Percentiles rank a stretch among this genome's conserved stretches.
Conservation (phyloP, 495 filamentous ascomycete species). For the Aspergillus ellipticus region DNA sequence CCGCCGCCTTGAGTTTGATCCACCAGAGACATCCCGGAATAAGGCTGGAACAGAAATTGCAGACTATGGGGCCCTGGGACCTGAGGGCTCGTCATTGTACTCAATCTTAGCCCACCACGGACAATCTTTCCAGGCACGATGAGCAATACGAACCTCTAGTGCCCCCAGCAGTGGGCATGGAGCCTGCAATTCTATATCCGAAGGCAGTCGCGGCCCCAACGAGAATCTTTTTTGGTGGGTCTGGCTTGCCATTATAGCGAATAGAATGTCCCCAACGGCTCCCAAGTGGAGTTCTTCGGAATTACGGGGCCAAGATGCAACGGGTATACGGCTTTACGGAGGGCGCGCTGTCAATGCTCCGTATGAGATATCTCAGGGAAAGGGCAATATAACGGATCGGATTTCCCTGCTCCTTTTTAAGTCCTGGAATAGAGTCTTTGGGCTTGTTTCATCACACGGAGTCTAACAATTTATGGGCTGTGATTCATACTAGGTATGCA, state of each 20-base stretch:
- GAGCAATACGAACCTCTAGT: not conserved
- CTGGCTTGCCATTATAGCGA: not conserved
- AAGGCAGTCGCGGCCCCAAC: not conserved
- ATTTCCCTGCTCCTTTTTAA: not conserved
- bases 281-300: not conserved
- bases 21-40: not conserved
- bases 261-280: not conserved
- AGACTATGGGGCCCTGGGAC: not conserved
- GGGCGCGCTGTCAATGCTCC: not conserved
- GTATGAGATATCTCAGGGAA: not conserved
- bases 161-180: not conserved
- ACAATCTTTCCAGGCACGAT: not conserved
- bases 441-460: not conserved
- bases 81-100: not conserved
- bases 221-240: not conserved
- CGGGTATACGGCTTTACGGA: constrained; percentile 15
- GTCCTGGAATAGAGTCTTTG: not conserved
- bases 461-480: not conserved
- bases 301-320: not conserved
- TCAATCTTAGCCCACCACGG: not conserved
- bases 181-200: constrained; percentile 2
- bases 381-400: not conserved
- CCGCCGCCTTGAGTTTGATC: not conserved
- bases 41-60: not conserved
- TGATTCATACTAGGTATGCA: not conserved